Conservation (phyloP, 2,329 filamentous ascomycete species). For the Stromatinia cepivora region DNA sequence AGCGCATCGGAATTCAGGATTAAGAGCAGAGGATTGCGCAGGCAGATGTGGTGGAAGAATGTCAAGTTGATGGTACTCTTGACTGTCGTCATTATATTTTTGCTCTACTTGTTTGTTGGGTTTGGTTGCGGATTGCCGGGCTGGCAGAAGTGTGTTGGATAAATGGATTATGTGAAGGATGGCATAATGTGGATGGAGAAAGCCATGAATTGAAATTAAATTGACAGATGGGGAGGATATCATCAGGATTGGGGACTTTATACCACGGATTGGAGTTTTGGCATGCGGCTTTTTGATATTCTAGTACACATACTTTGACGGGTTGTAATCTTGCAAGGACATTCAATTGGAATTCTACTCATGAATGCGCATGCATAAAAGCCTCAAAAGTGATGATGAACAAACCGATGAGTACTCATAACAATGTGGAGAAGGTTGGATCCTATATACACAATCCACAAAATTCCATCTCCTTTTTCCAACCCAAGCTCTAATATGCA, state of each 20-base stretch:
- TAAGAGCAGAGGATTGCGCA: constrained; percentile 78
- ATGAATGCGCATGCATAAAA: not conserved
- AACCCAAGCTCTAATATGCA: not conserved
- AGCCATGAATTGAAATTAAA: not conserved
- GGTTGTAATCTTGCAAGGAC: not conserved
- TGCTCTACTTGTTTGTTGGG: constrained; percentile 70
- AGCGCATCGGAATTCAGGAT: constrained; percentile 89
- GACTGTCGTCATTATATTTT: constrained; percentile 68
- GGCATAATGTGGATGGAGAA: constrained; percentile 3
- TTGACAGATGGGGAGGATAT: not conserved
- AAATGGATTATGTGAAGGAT: constrained; percentile 6
- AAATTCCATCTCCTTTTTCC: not conserved
- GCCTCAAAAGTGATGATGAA: not conserved
- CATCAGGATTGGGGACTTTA: constrained; percentile 19
- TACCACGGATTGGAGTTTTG: constrained; percentile 26
- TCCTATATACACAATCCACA: not conserved
- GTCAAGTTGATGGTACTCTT: constrained; percentile 87
- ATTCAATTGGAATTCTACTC: not conserved
- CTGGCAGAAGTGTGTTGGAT: constrained; percentile 41
- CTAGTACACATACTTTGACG: constrained; percentile 4
- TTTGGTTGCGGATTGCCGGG: constrained; percentile 71
- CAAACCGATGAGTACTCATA: not conserved
- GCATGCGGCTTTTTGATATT: not conserved
- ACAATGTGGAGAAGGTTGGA: not conserved
- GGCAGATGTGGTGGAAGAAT: constrained; percentile 99